Evolutionary conservation across 1,139 yeast genomes (phyloP).

Genomic region (Dujonia santamariae): DNA sequence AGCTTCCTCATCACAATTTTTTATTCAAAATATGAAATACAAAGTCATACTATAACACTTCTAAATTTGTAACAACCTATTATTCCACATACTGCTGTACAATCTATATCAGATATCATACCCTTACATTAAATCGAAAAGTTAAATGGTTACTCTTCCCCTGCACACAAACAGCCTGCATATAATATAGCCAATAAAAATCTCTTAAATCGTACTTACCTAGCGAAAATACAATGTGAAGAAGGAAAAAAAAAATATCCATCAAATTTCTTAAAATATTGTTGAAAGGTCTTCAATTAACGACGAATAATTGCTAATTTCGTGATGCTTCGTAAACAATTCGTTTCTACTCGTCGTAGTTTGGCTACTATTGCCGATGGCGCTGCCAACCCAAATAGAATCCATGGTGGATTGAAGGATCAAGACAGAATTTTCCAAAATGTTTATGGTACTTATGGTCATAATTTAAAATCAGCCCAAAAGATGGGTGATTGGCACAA

Average conservation of each 20-base stretch:
- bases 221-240: constrained; percentile 2
- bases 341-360: constrained; percentile 19
- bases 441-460: constrained; percentile 70
- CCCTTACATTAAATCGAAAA: no score
- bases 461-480: constrained; percentile 68
- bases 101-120: no score
- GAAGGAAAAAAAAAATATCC: neutral
- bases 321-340: constrained; percentile 7
- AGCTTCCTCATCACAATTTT: no score
- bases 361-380: constrained; percentile 46
- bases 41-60: no score
- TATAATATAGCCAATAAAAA: constrained; percentile 6
- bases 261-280: no score
- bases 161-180: no score
- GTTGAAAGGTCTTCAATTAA: no score
- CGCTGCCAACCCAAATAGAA: constrained; percentile 52
- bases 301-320: no score
- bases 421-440: constrained; percentile 86
- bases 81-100: no score
- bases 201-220: constrained; percentile 6
- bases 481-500: constrained; percentile 89
- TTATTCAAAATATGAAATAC: no score
- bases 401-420: constrained; percentile 75
- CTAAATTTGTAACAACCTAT: no score
- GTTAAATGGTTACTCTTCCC: no score